Evolutionary conservation across 2,329 filamentous ascomycete genomes (phyloP), one percentile per base, ranked within the genome.

Genomic region (Rhynchosporium secalis): DNA sequence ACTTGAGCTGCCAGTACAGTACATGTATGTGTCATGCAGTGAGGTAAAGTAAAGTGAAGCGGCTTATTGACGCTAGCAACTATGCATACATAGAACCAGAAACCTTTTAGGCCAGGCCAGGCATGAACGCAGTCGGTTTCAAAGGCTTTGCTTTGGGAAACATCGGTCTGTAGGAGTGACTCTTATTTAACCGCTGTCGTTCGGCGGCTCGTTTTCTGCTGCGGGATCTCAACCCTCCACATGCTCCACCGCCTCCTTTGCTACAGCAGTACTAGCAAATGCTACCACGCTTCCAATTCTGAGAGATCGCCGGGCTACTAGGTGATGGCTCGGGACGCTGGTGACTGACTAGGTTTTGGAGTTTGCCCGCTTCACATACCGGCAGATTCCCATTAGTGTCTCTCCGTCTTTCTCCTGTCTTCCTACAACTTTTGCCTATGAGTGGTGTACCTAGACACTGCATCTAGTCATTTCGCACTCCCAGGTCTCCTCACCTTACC

Each of bases 261-360:
- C 57, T 48, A 54, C 20, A 20, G 20, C 20, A 20, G 20, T 20
- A 20, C 62, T 64, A 66, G 64, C 66, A 52, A 57, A 62, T 51
- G 55, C 57, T 63, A 58, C 61, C 65, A 63, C 58, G 59, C 58
- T 49, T 64, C 66, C 58, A 61, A 56, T 49, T 64, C 66, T 38
- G 56, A 38, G 54, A 36, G 65, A 66, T 68, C 65, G 60, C 52
- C 65, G 41, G 56, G 49, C 28, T 60, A 43, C 48, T 58, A 55
- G 51, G 63, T 62, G 62, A 62, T 64, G 46, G 61, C 62, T 28
- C 62, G 51, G 55, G 45, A 20, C 47, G 57, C 46, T 54, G 52
- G 48, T 62, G 63, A 62, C 61, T 62, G 57, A 63, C 51, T 54
- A 60, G 58, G 31, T 41, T 20, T 20, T 20, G 20, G 20, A 20